phyloP scores from a whole-genome alignment of 2,329 filamentous ascomycete genomes.

The Diaporthe australafricana region DNA sequence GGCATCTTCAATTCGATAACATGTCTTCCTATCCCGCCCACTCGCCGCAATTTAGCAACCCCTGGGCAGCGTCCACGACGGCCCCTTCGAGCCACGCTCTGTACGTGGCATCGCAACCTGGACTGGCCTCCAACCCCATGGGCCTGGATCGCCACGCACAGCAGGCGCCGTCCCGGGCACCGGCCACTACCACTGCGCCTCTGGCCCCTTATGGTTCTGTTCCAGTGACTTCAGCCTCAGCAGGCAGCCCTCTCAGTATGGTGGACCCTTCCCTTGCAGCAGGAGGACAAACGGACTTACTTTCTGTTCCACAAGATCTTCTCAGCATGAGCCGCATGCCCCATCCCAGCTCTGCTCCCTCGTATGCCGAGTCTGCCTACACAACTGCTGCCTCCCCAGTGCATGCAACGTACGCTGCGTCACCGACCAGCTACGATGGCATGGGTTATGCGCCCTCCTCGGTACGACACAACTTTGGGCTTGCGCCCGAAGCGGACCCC shows the following conservation, averaged over 20 bases:
- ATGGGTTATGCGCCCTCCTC: conserved; percentile 79
- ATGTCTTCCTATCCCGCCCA: conserved; percentile 75
- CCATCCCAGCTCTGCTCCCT: conserved; percentile 68
- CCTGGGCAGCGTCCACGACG: conserved; percentile 76
- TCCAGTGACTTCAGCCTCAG: conserved; percentile 78
- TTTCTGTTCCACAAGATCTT: conserved; percentile 80
- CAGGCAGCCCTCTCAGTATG: conserved; percentile 75
- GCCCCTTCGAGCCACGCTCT: conserved; percentile 68
- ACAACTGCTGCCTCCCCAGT: conserved; percentile 76
- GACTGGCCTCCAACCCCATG: conserved; percentile 68
- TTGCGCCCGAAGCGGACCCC: conserved; percentile 67
- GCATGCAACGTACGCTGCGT: conserved; percentile 73
- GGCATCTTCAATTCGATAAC: conserved; percentile 82
- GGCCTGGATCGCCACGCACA: conserved; percentile 66
- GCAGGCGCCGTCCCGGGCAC: conserved; percentile 57
- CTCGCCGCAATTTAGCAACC: conserved; percentile 87
- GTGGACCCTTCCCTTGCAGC: conserved; percentile 67
- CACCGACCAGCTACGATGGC: conserved; percentile 78
- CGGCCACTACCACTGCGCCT: conserved; percentile 67
- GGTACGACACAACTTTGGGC: conserved; percentile 67
- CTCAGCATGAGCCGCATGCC: conserved; percentile 74
- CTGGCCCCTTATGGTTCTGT: conserved; percentile 80
- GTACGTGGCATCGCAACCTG: conserved; percentile 67
- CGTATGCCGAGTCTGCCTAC: conserved; percentile 78
- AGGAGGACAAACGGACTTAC: conserved; percentile 72